phyloP scores from a whole-genome alignment of 768 basidiomycete genomes.

The Sistotremastrum suecicum region DNA sequence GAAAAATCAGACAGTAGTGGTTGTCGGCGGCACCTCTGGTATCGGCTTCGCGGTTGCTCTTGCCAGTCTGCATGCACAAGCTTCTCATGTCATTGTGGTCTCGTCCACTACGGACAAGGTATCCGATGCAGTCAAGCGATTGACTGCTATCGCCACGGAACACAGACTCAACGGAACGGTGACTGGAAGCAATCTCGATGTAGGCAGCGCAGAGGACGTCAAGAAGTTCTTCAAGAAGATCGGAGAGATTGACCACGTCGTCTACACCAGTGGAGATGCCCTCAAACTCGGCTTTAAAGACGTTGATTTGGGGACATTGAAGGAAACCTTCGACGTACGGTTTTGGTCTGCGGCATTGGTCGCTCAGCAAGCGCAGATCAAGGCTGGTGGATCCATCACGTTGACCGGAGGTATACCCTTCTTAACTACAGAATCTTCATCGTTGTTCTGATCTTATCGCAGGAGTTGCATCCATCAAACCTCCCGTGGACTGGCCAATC shows the following conservation, averaged over 20 bases:
- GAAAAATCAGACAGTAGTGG: slow-evolving; percentile 2
- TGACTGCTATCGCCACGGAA: neutral
- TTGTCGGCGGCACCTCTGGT: slow-evolving; percentile 6
- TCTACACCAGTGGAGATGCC: neutral
- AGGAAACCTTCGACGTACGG: neutral
- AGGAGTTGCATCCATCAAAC: too few relatives aligned
- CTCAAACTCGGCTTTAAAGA: neutral
- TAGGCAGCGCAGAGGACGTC: neutral
- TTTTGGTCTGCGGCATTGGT: too few relatives aligned
- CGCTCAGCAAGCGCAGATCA: too few relatives aligned
- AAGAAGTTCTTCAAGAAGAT: neutral
- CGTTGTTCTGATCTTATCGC: too few relatives aligned
- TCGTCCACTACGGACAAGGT: neutral
- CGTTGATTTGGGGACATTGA: neutral
- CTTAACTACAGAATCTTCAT: too few relatives aligned
- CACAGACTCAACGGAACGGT: neutral
- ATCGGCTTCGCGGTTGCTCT: slow-evolving; percentile 7
- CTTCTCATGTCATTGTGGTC: slow-evolving; percentile 5
- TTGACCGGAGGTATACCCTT: too few relatives aligned
- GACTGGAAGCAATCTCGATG: neutral
- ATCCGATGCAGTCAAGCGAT: neutral
- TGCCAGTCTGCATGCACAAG: slow-evolving; percentile 1
- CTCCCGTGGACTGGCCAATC: too few relatives aligned
- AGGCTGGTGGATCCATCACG: too few relatives aligned
- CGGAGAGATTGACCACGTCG: neutral